phyloP scores from a whole-genome alignment of 2,329 filamentous ascomycete species.

The Trichoderma koningiopsis region DNA sequence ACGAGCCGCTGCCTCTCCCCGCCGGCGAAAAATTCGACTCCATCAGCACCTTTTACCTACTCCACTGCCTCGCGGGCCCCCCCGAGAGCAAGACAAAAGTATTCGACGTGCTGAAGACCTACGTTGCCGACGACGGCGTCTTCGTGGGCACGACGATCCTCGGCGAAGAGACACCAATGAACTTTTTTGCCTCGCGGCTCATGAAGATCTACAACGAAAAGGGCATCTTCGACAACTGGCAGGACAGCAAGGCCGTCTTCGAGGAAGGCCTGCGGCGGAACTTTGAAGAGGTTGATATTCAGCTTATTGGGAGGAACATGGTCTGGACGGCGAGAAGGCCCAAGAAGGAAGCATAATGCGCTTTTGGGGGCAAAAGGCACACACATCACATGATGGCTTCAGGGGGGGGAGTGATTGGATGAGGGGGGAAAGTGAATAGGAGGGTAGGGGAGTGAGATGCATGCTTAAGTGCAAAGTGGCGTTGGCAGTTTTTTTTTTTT shows the following conservation, averaged over 20 bases:
- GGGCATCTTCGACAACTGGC: slow-evolving; percentile 44
- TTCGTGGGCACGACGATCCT: slow-evolving; percentile 35
- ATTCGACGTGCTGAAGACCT: slow-evolving; percentile 26
- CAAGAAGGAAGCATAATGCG: slow-evolving; percentile 24
- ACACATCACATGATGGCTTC: not conserved
- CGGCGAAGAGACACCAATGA: slow-evolving; percentile 25
- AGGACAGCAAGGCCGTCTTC: slow-evolving; percentile 40
- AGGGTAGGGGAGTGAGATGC: not conserved
- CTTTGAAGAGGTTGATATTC: slow-evolving; percentile 44
- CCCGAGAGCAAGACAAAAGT: slow-evolving; percentile 29
- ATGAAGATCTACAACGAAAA: slow-evolving; percentile 41
- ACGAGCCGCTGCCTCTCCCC: slow-evolving; percentile 36
- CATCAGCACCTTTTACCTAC: slow-evolving; percentile 36
- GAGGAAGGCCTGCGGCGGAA: slow-evolving; percentile 38
- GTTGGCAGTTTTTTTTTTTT: not conserved
- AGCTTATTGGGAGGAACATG: slow-evolving; percentile 43
- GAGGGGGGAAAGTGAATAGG: not conserved
- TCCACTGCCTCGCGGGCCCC: slow-evolving; percentile 34
- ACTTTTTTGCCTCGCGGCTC: slow-evolving; percentile 27
- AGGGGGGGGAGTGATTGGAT: not conserved
- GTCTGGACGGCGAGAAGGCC: slow-evolving; percentile 42
- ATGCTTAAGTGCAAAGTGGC: not conserved
- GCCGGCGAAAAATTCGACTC: slow-evolving; percentile 40
- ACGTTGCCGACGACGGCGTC: slow-evolving; percentile 29
- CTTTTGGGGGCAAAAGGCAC: not conserved